Base-by-base conservation (phyloP, 257 asterid genomes). In the Mitragyna speciosa region DNA sequence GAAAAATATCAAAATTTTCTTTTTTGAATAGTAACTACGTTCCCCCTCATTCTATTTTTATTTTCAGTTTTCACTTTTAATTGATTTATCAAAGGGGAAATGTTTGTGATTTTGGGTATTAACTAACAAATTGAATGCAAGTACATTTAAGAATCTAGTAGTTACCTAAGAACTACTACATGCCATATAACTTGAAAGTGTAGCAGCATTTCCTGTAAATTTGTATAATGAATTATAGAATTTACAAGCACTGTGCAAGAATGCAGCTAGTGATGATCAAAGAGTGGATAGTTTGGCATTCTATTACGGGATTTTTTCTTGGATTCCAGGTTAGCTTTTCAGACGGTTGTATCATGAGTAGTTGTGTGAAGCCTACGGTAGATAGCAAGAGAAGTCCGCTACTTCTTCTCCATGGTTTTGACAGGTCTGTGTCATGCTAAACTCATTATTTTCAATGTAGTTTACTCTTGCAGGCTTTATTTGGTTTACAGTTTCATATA, bases 381-480 rank as follows among this genome's bases (percentile, higher is more conserved):
- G 81, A 80, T 69, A 63, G 80, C 11, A 78, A 85, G 80, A 63
- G 84, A 48, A 85, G 82, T 79, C 98, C 99, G 0, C 47, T 95
- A 64, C 96, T 93, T 78, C 97, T 95, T 87, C 97, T 95, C 83
- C 99, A 93, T 82, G 98, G 99, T 77, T 95, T 95, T 80, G 99
- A 95, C 85, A 95, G 98, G 99, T 93, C 76, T 51, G 85, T 76
- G 61, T 81, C 75, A 56, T 79, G 48, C 75, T 47, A 78, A 84
- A 72, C 47, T 85, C 41, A 48, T 52, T 61, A 26, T 24, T 82
- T 72, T 73, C 75, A 66, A 54, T 51, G 77, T 16, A 36, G 31
- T 78, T 80, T 84, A 80, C 64, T 71, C 73, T 51, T 76, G 82
- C 31, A 61, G 71, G 49, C 47, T 48, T 75, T 82, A 79, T 74